These are phyloP conservation scores for Chrysanthemum makinoi DNA, from an alignment of 129 eudicot genomes.

Conservation along the genomic window DNA sequence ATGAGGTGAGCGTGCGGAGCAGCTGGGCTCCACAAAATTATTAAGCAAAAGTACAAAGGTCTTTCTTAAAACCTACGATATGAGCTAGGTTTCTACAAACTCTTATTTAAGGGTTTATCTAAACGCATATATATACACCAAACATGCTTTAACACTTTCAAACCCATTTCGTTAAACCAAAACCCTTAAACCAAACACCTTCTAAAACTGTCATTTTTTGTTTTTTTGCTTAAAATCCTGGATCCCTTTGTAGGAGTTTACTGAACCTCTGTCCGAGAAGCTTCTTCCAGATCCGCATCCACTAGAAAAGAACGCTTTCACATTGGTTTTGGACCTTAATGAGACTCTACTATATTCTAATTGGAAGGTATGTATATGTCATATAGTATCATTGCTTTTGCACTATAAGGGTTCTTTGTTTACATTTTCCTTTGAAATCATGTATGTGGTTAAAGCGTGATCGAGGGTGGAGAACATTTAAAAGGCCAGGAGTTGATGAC, in stretches of 20 bases:
- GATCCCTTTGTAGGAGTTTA: slow-evolving; percentile 58
- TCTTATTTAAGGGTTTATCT: too few species aligned
- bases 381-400: slow-evolving; percentile 16
- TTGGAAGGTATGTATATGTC: slow-evolving; percentile 60
- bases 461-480: slow-evolving; percentile 92
- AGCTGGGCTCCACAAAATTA: too few species aligned
- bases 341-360: slow-evolving; percentile 86
- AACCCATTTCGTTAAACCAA: too few species aligned
- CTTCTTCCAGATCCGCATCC: slow-evolving; percentile 95
- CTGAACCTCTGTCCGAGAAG: slow-evolving; percentile 77
- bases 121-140: too few species aligned
- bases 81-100: too few species aligned
- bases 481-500: slow-evolving; percentile 90
- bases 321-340: slow-evolving; percentile 81
- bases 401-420: slow-evolving; percentile 8
- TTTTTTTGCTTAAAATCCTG: slow-evolving; percentile 10
- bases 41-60: too few species aligned
- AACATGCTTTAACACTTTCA: too few species aligned
- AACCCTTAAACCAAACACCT: too few species aligned
- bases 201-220: neutral
- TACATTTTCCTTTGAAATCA: slow-evolving; percentile 5
- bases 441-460: slow-evolving; percentile 61
- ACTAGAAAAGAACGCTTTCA: slow-evolving; percentile 67
- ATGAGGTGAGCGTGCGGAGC: too few species aligned
- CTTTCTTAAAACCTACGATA: too few species aligned